A percentile compares a stretch with the other conserved stretches of the same genome.
Conservation (phyloP, 192 early-diverging fungal species). For the Rhizophagus prolifer region DNA sequence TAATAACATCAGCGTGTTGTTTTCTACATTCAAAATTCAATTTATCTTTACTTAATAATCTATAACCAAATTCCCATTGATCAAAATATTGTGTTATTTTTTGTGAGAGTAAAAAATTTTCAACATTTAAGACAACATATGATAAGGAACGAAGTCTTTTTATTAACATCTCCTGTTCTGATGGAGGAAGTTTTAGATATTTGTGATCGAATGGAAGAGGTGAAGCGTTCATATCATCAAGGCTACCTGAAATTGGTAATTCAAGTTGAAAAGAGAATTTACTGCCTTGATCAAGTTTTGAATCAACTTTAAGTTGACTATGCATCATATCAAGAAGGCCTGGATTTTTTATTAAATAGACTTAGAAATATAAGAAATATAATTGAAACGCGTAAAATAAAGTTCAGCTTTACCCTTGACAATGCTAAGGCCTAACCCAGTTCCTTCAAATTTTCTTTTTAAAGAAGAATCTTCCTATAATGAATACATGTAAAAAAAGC, state of each 20-base stretch:
- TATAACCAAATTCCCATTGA: background rate
- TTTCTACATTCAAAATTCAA: background rate
- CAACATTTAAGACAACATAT: background rate
- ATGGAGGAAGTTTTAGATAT: background rate
- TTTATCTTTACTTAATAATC: background rate
- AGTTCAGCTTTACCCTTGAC: background rate
- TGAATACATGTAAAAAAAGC: background rate
- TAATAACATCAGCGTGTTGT: background rate
- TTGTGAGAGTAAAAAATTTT: background rate
- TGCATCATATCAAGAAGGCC: slow-evolving; percentile 9
- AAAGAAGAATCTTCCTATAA: slow-evolving; percentile 7
- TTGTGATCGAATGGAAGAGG: background rate
- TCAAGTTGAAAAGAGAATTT: background rate
- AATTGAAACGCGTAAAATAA: background rate
- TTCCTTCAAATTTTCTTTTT: slow-evolving; percentile 12
- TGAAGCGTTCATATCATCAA: background rate
- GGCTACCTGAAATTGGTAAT: background rate
- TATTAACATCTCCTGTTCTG: background rate
- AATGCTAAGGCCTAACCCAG: slow-evolving; percentile 10
- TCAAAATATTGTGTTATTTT: background rate
- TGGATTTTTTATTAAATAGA: background rate
- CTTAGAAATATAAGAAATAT: background rate
- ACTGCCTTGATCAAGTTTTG: background rate
- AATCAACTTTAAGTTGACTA: background rate
- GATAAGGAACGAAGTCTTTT: background rate